Percentiles rank a stretch among this genome's conserved stretches.
Conservation (phyloP, 2,329 filamentous ascomycete genomes). For the Aureobasidium pullulans region DNA sequence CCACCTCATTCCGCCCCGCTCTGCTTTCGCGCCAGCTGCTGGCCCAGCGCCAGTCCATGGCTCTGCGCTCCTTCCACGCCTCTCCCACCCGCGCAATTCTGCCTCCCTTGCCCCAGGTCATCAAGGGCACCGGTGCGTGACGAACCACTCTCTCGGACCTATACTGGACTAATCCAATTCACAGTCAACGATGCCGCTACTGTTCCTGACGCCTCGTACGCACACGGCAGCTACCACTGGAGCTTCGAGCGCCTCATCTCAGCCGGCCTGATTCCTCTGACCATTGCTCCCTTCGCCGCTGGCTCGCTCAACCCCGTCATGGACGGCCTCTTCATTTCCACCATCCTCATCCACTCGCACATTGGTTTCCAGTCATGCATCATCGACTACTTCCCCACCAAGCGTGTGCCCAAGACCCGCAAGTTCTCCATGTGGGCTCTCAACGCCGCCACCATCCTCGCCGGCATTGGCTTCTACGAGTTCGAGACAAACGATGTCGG, state of each 20-base stretch:
- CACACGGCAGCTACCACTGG: slow-evolving; percentile 98
- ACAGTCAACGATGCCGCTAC: slow-evolving; percentile 82
- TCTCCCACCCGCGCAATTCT: slow-evolving; percentile 68
- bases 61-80: slow-evolving; percentile 67
- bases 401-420: slow-evolving; percentile 60
- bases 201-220: slow-evolving; percentile 62
- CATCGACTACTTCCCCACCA: slow-evolving; percentile 80
- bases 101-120: slow-evolving; percentile 71
- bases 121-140: slow-evolving; percentile 63
- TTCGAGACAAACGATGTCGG: slow-evolving; percentile 99
- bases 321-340: slow-evolving; percentile 77
- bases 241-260: slow-evolving; percentile 80
- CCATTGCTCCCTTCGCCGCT: slow-evolving; percentile 82
- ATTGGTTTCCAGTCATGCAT: slow-evolving; percentile 85
- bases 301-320: slow-evolving; percentile 83
- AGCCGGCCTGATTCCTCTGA: slow-evolving; percentile 74
- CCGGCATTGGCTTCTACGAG: slow-evolving; percentile 87
- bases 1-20: slow-evolving; percentile 38
- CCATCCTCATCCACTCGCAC: slow-evolving; percentile 86
- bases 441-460: slow-evolving; percentile 68
- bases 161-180: neutral
- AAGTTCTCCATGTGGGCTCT: slow-evolving; percentile 69
- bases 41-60: slow-evolving; percentile 30
- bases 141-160: neutral
- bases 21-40: slow-evolving; percentile 28